Base-by-base conservation (phyloP, 2,329 filamentous ascomycete genomes). In the Penicillium sp. region DNA sequence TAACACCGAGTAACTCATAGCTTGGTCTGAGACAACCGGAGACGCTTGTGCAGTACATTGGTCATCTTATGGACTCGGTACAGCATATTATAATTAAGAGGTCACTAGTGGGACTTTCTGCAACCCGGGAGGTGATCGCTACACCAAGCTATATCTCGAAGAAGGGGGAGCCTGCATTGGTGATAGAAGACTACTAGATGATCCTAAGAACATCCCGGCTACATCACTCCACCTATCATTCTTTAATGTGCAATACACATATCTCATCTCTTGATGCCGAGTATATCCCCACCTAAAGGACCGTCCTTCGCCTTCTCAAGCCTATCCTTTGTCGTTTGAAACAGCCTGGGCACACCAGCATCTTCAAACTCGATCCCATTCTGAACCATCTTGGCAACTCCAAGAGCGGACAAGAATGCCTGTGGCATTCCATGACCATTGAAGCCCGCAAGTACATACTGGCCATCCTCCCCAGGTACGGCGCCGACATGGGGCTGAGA, bases 371-470 rank as follows among this genome's bases (percentile, higher is more conserved):
- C 49, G 25, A 61, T 62, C 27, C 60, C 60, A 3, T 65, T 63
- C 10, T 64, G 52, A 55, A 86, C 78, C 79, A 86, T 85, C n/a
- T 75, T 72, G 6, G 79, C 82, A 50, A 88, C 63, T 2, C 80
- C 85, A 61, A 81, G 80, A 0, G 84, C 83, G 25, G 80, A 81
- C 65, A 85, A 32, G 29, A 23, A 32, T 8, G 79, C 72, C 83
- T 82, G 53, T 83, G 85, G 85, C 86, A 88, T 88, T 0, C 85
- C 85, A 67, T 88, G 84, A 0, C 86, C 86, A 65, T 87, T 86
- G 60, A 88, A 88, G 3, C 83, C 80, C 4, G 81, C 83, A 32
- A 77, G 77, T 3, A 86, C 74, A 77, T 81, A 88, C 21, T 88
- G 65, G 1, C 80, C 78, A 13, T 69, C 61, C 46, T 65, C 66